These are phyloP conservation scores for Cajanus cajan DNA, from an alignment of 306 rosid species.

Conservation along the genomic window DNA sequence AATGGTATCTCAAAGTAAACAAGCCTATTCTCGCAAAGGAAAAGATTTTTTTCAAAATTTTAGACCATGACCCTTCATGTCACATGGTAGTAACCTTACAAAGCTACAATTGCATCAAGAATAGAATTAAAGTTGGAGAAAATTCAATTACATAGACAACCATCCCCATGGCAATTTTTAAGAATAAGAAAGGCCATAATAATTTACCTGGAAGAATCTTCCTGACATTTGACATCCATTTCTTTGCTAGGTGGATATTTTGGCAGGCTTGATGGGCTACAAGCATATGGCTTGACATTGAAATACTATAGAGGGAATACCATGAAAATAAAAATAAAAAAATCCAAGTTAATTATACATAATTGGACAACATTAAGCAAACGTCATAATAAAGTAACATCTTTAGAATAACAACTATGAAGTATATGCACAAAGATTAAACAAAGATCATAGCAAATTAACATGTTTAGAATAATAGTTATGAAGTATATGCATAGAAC, in stretches of 20 bases:
- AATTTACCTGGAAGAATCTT: slow-evolving; percentile 61
- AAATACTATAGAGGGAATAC: slow-evolving; percentile 62
- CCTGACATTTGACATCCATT: slow-evolving; percentile 79
- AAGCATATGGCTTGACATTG: slow-evolving; percentile 71
- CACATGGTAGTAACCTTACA: no score
- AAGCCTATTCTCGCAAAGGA: no score
- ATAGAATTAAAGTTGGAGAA: not conserved
- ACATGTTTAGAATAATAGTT: not conserved
- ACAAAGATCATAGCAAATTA: not conserved
- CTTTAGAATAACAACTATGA: not conserved
- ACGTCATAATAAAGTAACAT: not conserved
- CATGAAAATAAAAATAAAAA: slow-evolving; percentile 19
- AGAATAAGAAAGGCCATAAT: not conserved
- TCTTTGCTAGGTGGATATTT: slow-evolving; percentile 93
- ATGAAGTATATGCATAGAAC: not conserved
- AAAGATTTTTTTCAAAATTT: no score
- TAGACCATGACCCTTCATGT: no score
- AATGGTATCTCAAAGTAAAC: no score
- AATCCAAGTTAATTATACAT: not conserved
- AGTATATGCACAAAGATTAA: not conserved
- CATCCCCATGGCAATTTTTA: not conserved
- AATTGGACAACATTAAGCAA: not conserved
- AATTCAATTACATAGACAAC: not conserved
- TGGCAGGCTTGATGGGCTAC: slow-evolving; percentile 81
- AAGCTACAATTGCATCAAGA: not conserved